Conservation (phyloP, 305 asterid species). For the Solanum aculeatissimum region DNA sequence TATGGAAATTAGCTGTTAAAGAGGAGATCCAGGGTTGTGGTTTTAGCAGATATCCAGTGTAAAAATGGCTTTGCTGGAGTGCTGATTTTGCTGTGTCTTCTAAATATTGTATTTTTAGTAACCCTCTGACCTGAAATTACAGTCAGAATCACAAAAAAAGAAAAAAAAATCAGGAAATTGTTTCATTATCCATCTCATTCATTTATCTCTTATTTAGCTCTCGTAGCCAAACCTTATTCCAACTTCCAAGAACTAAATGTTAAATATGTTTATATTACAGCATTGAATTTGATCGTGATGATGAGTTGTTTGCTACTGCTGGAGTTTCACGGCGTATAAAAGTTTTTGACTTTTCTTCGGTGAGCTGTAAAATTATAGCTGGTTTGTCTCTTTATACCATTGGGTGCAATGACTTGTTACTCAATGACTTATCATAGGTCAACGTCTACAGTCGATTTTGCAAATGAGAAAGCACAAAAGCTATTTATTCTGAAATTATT, state of each 20-base stretch:
- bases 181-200: background rate
- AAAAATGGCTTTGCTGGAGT: background rate
- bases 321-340: constrained; percentile 78
- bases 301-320: constrained; percentile 81
- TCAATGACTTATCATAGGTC: background rate
- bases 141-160: background rate
- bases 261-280: constrained; percentile 23
- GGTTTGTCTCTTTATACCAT: background rate
- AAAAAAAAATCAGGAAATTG: background rate
- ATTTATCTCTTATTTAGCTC: background rate
- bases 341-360: constrained; percentile 70
- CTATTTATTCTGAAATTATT: background rate
- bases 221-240: background rate
- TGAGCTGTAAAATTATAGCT: constrained; percentile 17
- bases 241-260: background rate
- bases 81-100: background rate
- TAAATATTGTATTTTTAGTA: background rate
- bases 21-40: background rate
- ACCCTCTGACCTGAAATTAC: background rate
- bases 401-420: background rate
- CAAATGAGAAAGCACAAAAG: background rate
- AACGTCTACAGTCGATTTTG: background rate
- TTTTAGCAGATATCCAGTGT: background rate
- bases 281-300: constrained; percentile 77
- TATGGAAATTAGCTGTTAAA: background rate